These are phyloP conservation scores for Xylaria intraflava DNA, from an alignment of 495 filamentous ascomycete genomes.

Conservation along the genomic window DNA sequence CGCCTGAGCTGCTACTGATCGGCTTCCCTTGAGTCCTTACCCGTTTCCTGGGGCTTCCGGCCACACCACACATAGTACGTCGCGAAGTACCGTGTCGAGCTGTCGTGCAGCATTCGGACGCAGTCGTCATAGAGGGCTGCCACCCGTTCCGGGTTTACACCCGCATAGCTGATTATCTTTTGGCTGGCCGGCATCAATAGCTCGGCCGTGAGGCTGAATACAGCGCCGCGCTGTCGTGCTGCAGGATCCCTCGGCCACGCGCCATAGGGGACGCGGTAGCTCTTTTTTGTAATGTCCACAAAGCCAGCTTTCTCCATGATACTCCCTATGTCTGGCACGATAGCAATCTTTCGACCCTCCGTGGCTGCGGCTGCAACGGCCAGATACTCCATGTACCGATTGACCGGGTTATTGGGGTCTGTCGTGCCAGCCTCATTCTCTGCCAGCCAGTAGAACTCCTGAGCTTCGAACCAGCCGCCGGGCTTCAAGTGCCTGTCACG, in stretches of 20 bases:
- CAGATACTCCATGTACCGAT: slow-evolving; percentile 5
- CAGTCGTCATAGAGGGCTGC: slow-evolving; percentile 1
- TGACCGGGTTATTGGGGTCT: neutral
- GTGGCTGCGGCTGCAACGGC: slow-evolving; percentile 9
- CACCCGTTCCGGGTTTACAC: slow-evolving; percentile 3
- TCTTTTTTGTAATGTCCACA: slow-evolving; percentile 12
- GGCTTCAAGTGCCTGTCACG: slow-evolving; percentile 14
- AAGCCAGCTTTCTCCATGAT: slow-evolving; percentile 17
- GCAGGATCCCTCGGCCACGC: slow-evolving; percentile 4
- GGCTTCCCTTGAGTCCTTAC: neutral
- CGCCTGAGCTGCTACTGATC: neutral
- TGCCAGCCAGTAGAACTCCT: slow-evolving; percentile 16
- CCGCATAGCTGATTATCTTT: neutral
- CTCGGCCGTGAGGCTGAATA: slow-evolving; percentile 6
- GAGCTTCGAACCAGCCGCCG: slow-evolving; percentile 22
- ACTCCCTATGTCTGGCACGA: slow-evolving; percentile 8
- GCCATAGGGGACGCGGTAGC: slow-evolving; percentile 11
- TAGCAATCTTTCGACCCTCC: slow-evolving; percentile 11
- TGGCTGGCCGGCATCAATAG: slow-evolving; percentile 4
- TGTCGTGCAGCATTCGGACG: slow-evolving; percentile 6
- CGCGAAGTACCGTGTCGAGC: slow-evolving; percentile 4
- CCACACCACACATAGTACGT: slow-evolving; percentile 13
- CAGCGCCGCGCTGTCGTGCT: slow-evolving; percentile 2
- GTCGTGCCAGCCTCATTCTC: slow-evolving; percentile 11
- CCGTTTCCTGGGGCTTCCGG: slow-evolving; percentile 3